Evolutionary conservation across 768 basidiomycete species (phyloP).

Genomic region (Tulasnella sp.): DNA sequence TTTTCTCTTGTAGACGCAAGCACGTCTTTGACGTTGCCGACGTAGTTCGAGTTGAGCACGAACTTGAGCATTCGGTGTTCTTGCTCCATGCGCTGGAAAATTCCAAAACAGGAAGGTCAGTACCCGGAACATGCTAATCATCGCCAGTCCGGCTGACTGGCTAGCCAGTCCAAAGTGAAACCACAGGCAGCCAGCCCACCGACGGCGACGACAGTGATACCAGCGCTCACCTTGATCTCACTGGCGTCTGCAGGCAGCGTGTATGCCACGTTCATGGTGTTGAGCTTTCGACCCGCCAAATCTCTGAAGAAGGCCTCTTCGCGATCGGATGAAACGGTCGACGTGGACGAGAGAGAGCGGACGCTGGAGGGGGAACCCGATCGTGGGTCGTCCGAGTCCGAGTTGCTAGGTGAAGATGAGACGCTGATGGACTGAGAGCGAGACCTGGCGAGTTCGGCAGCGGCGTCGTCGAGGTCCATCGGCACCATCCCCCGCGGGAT

Average conservation of each 20-base stretch:
- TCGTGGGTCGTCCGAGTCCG: slow-evolving; percentile 10
- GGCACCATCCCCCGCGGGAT: neutral
- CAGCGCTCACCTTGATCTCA: slow-evolving; percentile 45
- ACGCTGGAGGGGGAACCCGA: slow-evolving; percentile 7
- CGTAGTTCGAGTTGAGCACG: slow-evolving; percentile 48
- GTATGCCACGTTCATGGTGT: slow-evolving; percentile 43
- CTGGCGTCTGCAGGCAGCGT: slow-evolving; percentile 56
- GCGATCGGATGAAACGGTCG: slow-evolving; percentile 16
- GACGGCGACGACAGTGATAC: neutral
- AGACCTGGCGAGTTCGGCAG: neutral
- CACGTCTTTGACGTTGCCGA: slow-evolving; percentile 50
- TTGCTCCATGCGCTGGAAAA: slow-evolving; percentile 44
- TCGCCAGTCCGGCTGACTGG: neutral
- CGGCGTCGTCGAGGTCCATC: neutral
- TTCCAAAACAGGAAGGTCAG: neutral
- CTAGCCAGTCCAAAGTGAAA: neutral
- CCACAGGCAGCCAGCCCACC: neutral
- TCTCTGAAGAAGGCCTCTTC: slow-evolving; percentile 38
- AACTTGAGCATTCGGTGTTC: slow-evolving; percentile 58
- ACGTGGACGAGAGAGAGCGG: slow-evolving; percentile 9
- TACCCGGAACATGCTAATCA: neutral
- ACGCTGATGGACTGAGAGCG: slow-evolving; percentile 12
- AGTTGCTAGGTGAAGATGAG: slow-evolving; percentile 11
- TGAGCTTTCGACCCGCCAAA: slow-evolving; percentile 43
- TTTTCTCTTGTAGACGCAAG: slow-evolving; percentile 33